Evolutionary conservation across 164 flowering plant genomes (phyloP).

Genomic region (Macadamia integrifolia): DNA sequence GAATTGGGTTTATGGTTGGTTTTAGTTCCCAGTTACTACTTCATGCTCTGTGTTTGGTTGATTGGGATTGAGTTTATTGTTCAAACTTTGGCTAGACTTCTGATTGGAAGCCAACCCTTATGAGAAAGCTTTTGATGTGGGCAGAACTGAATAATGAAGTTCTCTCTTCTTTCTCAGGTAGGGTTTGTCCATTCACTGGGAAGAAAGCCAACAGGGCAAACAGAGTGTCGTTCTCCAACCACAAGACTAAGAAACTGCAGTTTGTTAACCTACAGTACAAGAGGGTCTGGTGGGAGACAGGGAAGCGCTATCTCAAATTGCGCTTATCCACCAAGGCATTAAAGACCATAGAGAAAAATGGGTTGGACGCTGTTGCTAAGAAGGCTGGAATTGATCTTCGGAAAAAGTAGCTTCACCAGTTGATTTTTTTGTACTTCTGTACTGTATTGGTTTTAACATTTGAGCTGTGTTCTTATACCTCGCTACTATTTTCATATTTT

Average conservation of each 20-base stretch:
- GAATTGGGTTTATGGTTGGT: too few relatives aligned
- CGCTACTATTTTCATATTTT: background rate
- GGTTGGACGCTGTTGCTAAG: conserved; percentile 87
- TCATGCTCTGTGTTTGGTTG: too few relatives aligned
- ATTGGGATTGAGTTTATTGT: too few relatives aligned
- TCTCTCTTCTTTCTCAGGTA: conserved; percentile 47
- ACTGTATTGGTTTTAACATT: background rate
- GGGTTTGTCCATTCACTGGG: conserved; percentile 91
- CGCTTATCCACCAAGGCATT: conserved; percentile 89
- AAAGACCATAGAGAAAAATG: conserved; percentile 92
- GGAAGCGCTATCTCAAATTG: conserved; percentile 74
- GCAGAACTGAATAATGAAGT: background rate
- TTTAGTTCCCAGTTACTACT: too few relatives aligned
- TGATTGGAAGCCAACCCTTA: background rate
- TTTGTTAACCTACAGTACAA: conserved; percentile 92
- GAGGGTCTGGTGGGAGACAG: conserved; percentile 96
- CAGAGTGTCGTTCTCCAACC: conserved; percentile 79
- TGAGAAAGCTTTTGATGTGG: background rate
- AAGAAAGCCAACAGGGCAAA: conserved; percentile 86
- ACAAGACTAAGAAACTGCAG: conserved; percentile 87
- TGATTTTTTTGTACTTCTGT: background rate
- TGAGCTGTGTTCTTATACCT: background rate
- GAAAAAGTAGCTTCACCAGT: conserved; percentile 34
- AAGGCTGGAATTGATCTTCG: conserved; percentile 92
- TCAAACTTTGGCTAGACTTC: too few relatives aligned